Base-by-base conservation (phyloP, 805 yeast genomes). In the Kluyveromyces aestuarii region DNA sequence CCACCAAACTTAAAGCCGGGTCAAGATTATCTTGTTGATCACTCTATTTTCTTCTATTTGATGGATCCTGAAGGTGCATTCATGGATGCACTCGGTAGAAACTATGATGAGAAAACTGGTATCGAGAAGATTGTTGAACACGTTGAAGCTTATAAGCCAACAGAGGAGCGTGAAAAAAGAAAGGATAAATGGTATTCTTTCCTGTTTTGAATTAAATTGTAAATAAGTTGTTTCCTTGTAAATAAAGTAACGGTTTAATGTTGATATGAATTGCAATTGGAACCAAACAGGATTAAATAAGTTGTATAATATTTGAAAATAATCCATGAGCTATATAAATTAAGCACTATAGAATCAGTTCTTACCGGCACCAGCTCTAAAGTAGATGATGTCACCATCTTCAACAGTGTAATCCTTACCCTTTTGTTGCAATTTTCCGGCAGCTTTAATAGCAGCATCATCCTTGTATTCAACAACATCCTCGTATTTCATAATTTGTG, bases 61-160 rank as follows among this genome's bases (percentile, higher is more conserved):
- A 91, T 93, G 97, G 98, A 93, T 64, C 90, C 96, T n/a, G 96
- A 93, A 64, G 99, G 98, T 44, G 81, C 87, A 62, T 93, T 88
- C 62, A 85, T 91, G 44, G 96, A 91, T 64, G 98, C 93, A 7
- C 73, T 91, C 56, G 99, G 99, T 48, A 82, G 96, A 66, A 91
- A 91, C 60, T 87, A 82, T 56, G 87, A 82, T 49, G 90, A 89
- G 25, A 75, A 73, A 18, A 82, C 82, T 52, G 96, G 95, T 27
- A 82, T 82, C 14, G 80, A 76, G 39, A 86, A 86, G 68, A 86
- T 93, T 55, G 76, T 76, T 56, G 80, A 80, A 51, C 90, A 87
- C 57, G 76, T 88, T 40, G 81, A 78, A 53, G 84, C 85, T 1
- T 90, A 82, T 70, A 71, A 82, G 50, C 95, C 96, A 27, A 75